These are phyloP conservation scores for Pichia sp. DNA, from an alignment of 1,139 yeast genomes.

Conservation along the genomic window DNA sequence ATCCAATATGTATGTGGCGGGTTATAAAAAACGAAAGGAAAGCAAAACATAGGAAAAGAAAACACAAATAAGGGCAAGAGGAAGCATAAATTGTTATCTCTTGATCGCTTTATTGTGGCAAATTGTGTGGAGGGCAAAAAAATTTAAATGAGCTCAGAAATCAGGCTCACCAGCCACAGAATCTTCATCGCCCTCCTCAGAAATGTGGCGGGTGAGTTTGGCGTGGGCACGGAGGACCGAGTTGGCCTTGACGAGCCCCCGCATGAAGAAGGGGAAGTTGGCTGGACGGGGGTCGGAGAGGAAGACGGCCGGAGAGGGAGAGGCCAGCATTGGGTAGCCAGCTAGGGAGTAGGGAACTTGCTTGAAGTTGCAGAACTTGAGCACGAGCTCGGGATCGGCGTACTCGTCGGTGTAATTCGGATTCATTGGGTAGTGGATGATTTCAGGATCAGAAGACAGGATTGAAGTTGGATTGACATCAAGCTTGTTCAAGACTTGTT, in stretches of 20 bases:
- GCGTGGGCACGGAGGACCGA: no score
- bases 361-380: slow-evolving; percentile 4
- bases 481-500: not conserved
- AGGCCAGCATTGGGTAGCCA: slow-evolving; percentile 15
- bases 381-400: slow-evolving; percentile 9
- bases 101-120: no score
- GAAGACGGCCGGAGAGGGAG: not conserved
- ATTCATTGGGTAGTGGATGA: slow-evolving; percentile 11
- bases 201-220: no score
- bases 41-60: no score
- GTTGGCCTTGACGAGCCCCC: slow-evolving; percentile 3
- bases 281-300: slow-evolving; percentile 2
- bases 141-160: no score
- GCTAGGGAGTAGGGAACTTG: slow-evolving; percentile 13
- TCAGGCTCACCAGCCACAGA: no score
- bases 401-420: slow-evolving; percentile 1
- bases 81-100: no score
- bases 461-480: not conserved
- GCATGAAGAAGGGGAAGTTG: slow-evolving; percentile 2
- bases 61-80: no score
- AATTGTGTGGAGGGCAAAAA: no score
- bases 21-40: no score
- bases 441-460: not conserved
- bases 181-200: no score
- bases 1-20: no score